Base-by-base conservation (phyloP, 1,139 yeast species). In the Martiniozyma asiatica region DNA sequence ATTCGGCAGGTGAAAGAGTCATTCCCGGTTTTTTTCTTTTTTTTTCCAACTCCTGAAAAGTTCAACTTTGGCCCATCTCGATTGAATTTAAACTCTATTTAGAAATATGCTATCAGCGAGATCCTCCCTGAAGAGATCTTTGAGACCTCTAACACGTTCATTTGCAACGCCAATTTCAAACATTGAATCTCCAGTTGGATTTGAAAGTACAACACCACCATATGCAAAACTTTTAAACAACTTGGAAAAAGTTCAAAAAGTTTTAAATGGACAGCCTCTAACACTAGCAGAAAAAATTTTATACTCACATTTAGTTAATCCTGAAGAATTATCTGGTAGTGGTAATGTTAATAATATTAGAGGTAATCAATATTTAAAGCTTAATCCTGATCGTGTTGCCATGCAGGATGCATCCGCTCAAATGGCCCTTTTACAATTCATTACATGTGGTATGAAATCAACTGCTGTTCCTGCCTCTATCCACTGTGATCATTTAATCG, bases 341-440 rank as follows among this genome's bases (percentile, higher is more conserved):
- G 59, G 65, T 32, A 50, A 55, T 24, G 69, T 73, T 8, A 50
- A 62, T 29, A 65, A 73, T 37, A 69, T 87, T 41, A 70, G 98
- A 47, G 98, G 98, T 31, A 55, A 70, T 37, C 72, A 81, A 37
- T 89, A 89, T 54, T 69, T 89, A 52, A 89, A 89, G 62, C 66
- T 89, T 45, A 70, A 76, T 51, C 98, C 98, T n/a, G 98, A 89
- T 54, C 70, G 98, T 48, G 98, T 89, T 14, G 98, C 98, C 16
- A 87, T 87, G 96, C 98, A 89, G 62, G 98, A 89, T 61, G 98
- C 98, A 1, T 80, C 94, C 15, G 98, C 98, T 2, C 98, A 89
- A 59, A 89, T 87, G 81, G 98, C 98, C 2, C 63, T 89, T 41
- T 62, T 89, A 41, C 98, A 89, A 59, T 89, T 89, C 58, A 87